Evolutionary conservation across 2,329 filamentous ascomycete species (phyloP).

Genomic region (Bimuria novae-zelandiae): DNA sequence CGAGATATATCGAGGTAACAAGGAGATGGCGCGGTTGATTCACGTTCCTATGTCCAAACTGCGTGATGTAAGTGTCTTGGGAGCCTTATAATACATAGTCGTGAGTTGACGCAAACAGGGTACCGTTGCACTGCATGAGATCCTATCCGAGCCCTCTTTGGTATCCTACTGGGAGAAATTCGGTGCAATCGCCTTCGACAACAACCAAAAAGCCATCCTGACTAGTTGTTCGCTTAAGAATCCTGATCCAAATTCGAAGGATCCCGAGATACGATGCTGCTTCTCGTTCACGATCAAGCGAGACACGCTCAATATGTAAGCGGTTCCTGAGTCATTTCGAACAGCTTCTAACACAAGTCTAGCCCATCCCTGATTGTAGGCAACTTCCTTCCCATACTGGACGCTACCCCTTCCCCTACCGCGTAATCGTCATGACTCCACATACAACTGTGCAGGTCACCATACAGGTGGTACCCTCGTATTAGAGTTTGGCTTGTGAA

Average conservation of each 20-base stretch:
- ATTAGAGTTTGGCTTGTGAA: too few relatives aligned
- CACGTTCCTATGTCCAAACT: constrained; percentile 88
- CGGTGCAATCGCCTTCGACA: constrained; percentile 94
- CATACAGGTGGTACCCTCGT: too few relatives aligned
- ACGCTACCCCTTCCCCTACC: constrained; percentile 27
- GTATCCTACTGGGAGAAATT: constrained; percentile 99
- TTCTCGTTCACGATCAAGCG: constrained; percentile 97
- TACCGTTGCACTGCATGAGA: constrained; percentile 92
- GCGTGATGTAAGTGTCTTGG: constrained; percentile 72
- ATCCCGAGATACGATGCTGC: constrained; percentile 84
- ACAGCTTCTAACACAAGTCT: constrained; percentile 37
- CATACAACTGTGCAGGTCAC: too few relatives aligned
- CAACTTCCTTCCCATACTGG: constrained; percentile 89
- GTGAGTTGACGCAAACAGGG: constrained; percentile 63
- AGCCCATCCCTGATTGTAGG: constrained; percentile 91
- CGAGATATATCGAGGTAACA: constrained; percentile 96
- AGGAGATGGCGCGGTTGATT: constrained; percentile 97
- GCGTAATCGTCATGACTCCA: constrained; percentile 8
- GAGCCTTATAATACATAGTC: not conserved
- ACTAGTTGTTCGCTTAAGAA: constrained; percentile 92
- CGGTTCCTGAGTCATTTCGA: constrained; percentile 19
- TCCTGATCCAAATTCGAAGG: constrained; percentile 62
- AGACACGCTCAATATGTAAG: constrained; percentile 96
- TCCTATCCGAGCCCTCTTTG: constrained; percentile 90
- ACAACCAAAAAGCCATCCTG: constrained; percentile 89